Evolutionary conservation across 2,329 filamentous ascomycete genomes (phyloP).

Genomic region (Decorospora gaudefroyi): DNA sequence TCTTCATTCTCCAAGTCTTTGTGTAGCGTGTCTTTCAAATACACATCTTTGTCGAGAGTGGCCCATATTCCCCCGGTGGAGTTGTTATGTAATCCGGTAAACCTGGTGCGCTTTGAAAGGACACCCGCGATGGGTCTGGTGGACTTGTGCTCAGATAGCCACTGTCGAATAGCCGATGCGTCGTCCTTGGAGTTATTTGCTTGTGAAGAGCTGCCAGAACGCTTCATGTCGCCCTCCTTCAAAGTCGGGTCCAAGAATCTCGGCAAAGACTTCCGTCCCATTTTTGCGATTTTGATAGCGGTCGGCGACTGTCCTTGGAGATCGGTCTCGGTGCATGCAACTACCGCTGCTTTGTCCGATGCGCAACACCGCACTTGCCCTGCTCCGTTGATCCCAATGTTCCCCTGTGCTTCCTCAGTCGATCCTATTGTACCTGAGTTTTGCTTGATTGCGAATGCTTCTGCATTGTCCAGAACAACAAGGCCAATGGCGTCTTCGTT

Average conservation of each 20-base stretch:
- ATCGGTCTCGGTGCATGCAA: constrained; percentile 26
- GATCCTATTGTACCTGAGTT: constrained; percentile 53
- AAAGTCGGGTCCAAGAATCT: constrained; percentile 45
- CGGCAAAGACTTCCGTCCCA: constrained; percentile 51
- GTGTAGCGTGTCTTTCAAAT: constrained; percentile 44
- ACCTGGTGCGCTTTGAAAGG: constrained; percentile 54
- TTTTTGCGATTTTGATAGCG: constrained; percentile 36
- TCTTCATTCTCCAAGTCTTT: constrained; percentile 39
- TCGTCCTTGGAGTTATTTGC: constrained; percentile 16
- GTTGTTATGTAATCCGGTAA: constrained; percentile 54
- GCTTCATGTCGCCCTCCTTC: constrained; percentile 20
- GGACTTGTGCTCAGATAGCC: constrained; percentile 52
- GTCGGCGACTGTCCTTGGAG: constrained; percentile 17
- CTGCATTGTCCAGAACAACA: constrained; percentile 55
- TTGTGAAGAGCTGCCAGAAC: constrained; percentile 4
- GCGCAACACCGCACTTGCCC: constrained; percentile 45
- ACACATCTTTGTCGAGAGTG: constrained; percentile 54
- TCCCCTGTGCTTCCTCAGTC: constrained; percentile 41
- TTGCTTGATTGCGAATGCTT: constrained; percentile 53
- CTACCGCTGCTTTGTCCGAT: constrained; percentile 40
- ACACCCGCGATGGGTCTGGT: constrained; percentile 54
- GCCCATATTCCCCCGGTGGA: constrained; percentile 53
- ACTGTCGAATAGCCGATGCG: constrained; percentile 45
- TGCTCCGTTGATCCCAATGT: constrained; percentile 37
- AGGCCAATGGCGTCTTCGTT: constrained; percentile 49